Evolutionary conservation across 164 flowering plant genomes (phyloP), one percentile per base, ranked within the genome.

Genomic region (Cinnamomum chago): DNA sequence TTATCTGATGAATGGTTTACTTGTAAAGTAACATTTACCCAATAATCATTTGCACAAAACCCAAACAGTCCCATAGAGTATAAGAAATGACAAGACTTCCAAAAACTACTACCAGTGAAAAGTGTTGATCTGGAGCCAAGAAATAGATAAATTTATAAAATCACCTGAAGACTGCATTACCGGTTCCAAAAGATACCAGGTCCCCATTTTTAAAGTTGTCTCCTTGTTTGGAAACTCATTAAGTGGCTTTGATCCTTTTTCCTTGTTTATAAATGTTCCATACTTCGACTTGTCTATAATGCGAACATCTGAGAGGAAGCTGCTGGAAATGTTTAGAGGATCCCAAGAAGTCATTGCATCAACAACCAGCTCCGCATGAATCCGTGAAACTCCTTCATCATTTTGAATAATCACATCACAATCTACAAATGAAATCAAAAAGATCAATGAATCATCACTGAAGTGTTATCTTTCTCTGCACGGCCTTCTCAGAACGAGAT

Each of bases 351-450:
- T 76, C 95, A 89, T 88, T 35, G 81, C 83, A 82, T 86, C 89
- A 70, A 94, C 81, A 73, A 89, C 40, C 74, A 94, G 73, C 81
- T 94, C 95, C 1, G 98, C 94, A 83, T 94, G 98, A 68, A 90
- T 55, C 68, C 97, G 85, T 22, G 98, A 94, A 65, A 92, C 90
- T 25, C 93, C 95, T 76, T 88, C 92, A 82, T 94, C 98, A 79
- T 88, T 88, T 72, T 85, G 86, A 67, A 94, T 79, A 68, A 84
- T 89, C 15, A 94, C 79, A 82, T 94, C 97, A 72, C 98, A 94
- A 70, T 94, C 98, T 94, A 75, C 79, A 85, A 73, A 74, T 23
- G 2, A 58, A 14, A 73, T 28, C n/a, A 51, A 27, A 35, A 55
- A 67, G 24, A 40, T 71, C 22, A 67, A 75, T 12, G 18, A 33